phyloP scores from a whole-genome alignment of 2,329 filamentous ascomycete genomes.

The Aspergillus candidus region DNA sequence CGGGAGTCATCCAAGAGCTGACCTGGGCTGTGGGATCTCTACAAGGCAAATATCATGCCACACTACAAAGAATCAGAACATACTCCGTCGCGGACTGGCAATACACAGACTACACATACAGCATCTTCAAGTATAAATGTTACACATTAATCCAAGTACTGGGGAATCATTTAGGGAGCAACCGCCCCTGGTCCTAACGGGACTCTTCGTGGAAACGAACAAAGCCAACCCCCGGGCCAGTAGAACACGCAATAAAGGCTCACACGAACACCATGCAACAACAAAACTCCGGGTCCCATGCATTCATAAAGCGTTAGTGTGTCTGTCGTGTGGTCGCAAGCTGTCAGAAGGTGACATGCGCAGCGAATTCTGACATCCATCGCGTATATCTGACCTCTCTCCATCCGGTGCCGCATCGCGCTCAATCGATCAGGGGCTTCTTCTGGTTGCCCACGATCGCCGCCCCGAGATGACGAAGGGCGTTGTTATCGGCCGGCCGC shows the following conservation, averaged over 20 bases:
- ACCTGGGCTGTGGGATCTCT: too few species aligned
- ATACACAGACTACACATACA: not conserved
- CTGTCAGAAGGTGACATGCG: slow-evolving; percentile 6
- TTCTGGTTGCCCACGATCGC: slow-evolving; percentile 57
- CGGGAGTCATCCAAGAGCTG: too few species aligned
- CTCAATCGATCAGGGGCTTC: slow-evolving; percentile 62
- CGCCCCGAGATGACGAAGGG: slow-evolving; percentile 55
- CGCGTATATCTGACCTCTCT: not conserved
- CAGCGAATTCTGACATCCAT: slow-evolving; percentile 4
- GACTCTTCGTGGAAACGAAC: slow-evolving; percentile 7
- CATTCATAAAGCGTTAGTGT: slow-evolving; percentile 30
- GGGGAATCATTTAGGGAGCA: slow-evolving; percentile 6
- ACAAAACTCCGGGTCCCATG: slow-evolving; percentile 31
- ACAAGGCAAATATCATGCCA: too few species aligned
- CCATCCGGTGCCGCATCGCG: slow-evolving; percentile 11
- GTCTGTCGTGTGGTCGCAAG: slow-evolving; percentile 12
- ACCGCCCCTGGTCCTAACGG: slow-evolving; percentile 3
- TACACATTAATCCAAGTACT: slow-evolving; percentile 16
- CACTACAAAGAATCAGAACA: too few species aligned
- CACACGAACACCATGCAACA: slow-evolving; percentile 24
- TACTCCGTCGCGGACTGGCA: too few species aligned
- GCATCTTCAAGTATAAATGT: slow-evolving; percentile 8
- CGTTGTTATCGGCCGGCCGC: slow-evolving; percentile 64
- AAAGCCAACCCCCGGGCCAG: slow-evolving; percentile 11
- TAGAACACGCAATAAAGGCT: slow-evolving; percentile 19